phyloP scores from a whole-genome alignment of 2,329 filamentous ascomycete genomes.

The Talaromyces amestolkiae region DNA sequence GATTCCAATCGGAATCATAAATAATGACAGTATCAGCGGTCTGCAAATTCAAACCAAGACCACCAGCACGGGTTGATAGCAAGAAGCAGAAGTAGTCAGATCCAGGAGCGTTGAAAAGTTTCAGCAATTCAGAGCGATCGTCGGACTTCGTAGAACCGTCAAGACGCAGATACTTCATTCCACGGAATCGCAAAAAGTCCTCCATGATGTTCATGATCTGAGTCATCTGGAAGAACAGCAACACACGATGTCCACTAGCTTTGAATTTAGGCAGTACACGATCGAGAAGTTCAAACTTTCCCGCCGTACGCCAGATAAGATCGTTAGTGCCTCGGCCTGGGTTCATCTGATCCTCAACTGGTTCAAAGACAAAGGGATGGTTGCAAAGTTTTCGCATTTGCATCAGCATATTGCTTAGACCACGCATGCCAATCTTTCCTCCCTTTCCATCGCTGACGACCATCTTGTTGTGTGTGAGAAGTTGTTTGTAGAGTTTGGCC shows the following conservation, averaged over 20 bases:
- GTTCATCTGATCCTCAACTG: constrained; percentile 98
- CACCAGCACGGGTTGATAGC: constrained; percentile 96
- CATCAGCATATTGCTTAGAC: constrained; percentile 99
- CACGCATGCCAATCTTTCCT: constrained; percentile 88
- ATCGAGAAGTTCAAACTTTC: constrained; percentile 95
- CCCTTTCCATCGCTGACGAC: constrained; percentile 93
- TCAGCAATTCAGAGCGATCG: constrained; percentile 87
- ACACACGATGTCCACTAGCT: constrained; percentile 83
- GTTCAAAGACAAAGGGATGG: constrained; percentile 97
- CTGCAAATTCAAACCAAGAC: constrained; percentile 93
- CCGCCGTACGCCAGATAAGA: constrained; percentile 87
- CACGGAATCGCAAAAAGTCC: constrained; percentile 84
- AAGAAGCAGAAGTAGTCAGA: constrained; percentile 98
- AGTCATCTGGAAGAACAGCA: constrained; percentile 99
- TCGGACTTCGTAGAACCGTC: constrained; percentile 98
- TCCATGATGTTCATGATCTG: constrained; percentile 99
- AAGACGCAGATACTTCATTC: constrained; percentile 81
- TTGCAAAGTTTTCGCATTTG: constrained; percentile 98
- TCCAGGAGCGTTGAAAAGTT: constrained; percentile 80
- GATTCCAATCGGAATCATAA: constrained; percentile 99
- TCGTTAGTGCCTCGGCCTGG: constrained; percentile 86
- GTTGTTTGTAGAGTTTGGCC: constrained; percentile 92
- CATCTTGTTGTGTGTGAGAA: constrained; percentile 92
- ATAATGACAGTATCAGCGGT: constrained; percentile 99
- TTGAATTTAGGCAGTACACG: constrained; percentile 91